Evolutionary conservation across 257 asterid species (phyloP), one percentile per base, ranked within the genome.

Genomic region (Marsdenia floribunda): DNA sequence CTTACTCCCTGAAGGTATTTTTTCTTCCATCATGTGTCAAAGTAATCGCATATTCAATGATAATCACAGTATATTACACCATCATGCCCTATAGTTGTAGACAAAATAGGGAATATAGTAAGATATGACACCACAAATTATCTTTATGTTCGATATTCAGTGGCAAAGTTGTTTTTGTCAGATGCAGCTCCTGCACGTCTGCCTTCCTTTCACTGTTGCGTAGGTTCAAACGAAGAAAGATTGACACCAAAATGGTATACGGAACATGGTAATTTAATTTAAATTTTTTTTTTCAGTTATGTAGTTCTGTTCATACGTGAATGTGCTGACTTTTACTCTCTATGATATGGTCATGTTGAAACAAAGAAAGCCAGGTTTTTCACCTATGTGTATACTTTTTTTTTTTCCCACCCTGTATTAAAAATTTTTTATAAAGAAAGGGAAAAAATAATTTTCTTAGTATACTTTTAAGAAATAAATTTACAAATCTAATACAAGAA

Each of bases 151-250:
- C 68, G 46, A 26, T 77, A 50, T 79, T 44, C 49, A 44, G 79
- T 57, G 58, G 4, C 24, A 15, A 50, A 61, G 19, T 55, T 64
- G 77, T 81, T 57, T 82, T 9, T 40, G 47, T 58, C 65, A 42
- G 69, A 6, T 82, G 87, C 90, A 90, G 96, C 79, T 80, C 91
- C 96, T 65, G 92, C 95, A 29, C 90, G 92, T 5, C 95, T 92
- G 54, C 96, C 96, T 68, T 83, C 90, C 50, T 92, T 92, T 80
- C 96, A 92, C 81, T 89, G 95, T 74, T 90, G 97, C 77, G 96
- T 90, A 19, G 97, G 97, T 60, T 50, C 89, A 66, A 87, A 87
- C 59, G 96, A 89, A 80, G 96, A 90, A 79, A 92, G 88, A 77
- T 77, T 90, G 82, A 64, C 88, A 33, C 88, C 92, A 9, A 88